Base-by-base conservation (phyloP, 2,329 filamentous ascomycete genomes). In the Colletotrichum endophyticum region DNA sequence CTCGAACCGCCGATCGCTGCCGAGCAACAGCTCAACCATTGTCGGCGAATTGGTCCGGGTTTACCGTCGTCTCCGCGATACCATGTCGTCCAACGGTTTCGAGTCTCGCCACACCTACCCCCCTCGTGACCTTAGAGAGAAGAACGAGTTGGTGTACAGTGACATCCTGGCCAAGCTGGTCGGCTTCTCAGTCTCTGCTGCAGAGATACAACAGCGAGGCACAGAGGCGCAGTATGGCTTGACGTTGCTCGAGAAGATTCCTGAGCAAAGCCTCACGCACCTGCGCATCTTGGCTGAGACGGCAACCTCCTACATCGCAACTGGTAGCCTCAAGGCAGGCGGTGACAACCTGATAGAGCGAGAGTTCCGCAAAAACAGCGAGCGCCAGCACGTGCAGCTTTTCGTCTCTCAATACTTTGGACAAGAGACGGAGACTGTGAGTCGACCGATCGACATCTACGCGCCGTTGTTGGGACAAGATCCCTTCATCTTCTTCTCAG, bases 161-260 rank as follows among this genome's bases (percentile, higher is more conserved):
- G 92, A 94, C 80, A 89, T 90, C 2, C 84, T 96, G 13, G 90
- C 92, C 16, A 89, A 89, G 74, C 88, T 92, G 3, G 92, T 98
- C 16, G 96, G 95, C 3, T 95, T 93, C 82, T 96, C 96, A 0
- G 96, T 99, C 75, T 94, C 96, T 11, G 93, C 96, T 0, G 93
- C 95, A 6, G 97, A 99, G 85, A 98, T 99, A 79, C 94, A 96
- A 78, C 96, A 98, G 83, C 94, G 97, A 80, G 97, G 97, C 8
- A 89, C 95, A 5, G 94, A 95, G 80, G 92, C 93, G 27, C 91
- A 94, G 78, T 90, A 91, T 63, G 94, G 95, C 70, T 89, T 92
- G 84, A 96, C 94, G 7, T 86, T 99, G 62, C 85, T 99, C 25
- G 94, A 96, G 79, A 96, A 94, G 81, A 94, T 99, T 68, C 94